Evolutionary conservation across 2,329 filamentous ascomycete genomes (phyloP).

Genomic region (Colletotrichum melonis): DNA sequence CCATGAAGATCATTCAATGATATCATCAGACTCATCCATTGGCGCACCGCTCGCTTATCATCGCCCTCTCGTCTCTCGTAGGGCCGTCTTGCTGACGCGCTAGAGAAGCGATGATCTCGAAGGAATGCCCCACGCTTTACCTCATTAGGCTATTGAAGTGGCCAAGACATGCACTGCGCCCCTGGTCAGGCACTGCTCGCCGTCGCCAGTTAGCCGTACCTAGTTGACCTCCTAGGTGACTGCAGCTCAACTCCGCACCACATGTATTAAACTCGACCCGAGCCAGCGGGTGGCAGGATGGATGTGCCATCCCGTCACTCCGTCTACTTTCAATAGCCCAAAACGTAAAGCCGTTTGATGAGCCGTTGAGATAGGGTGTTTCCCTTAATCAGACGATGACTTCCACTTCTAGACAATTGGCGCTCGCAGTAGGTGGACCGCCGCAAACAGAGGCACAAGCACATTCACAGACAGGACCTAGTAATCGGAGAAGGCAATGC

Average conservation of each 20-base stretch:
- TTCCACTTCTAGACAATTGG: neutral
- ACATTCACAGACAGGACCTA: neutral
- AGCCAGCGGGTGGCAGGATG: neutral
- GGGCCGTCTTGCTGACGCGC: neutral
- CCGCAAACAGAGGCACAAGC: neutral
- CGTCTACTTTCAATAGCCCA: slow-evolving; percentile 20
- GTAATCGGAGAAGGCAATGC: slow-evolving; percentile 43
- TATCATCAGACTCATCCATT: neutral
- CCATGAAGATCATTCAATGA: neutral
- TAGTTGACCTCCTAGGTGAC: neutral
- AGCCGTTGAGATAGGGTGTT: neutral
- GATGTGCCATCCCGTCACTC: neutral
- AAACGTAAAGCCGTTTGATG: neutral
- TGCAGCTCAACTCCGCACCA: neutral
- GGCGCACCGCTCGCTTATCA: neutral
- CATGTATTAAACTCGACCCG: neutral
- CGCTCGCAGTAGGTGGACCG: neutral
- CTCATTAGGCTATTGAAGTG: slow-evolving; percentile 29
- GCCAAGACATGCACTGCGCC: slow-evolving; percentile 32
- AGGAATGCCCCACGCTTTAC: slow-evolving; percentile 21
- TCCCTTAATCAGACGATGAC: neutral
- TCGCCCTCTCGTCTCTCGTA: neutral
- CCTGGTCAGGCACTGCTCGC: neutral
- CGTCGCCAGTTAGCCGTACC: neutral
- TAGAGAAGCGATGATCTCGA: neutral